Conservation (phyloP, 495 filamentous ascomycete genomes). For the Pseudomonodictys pantanalensis region DNA sequence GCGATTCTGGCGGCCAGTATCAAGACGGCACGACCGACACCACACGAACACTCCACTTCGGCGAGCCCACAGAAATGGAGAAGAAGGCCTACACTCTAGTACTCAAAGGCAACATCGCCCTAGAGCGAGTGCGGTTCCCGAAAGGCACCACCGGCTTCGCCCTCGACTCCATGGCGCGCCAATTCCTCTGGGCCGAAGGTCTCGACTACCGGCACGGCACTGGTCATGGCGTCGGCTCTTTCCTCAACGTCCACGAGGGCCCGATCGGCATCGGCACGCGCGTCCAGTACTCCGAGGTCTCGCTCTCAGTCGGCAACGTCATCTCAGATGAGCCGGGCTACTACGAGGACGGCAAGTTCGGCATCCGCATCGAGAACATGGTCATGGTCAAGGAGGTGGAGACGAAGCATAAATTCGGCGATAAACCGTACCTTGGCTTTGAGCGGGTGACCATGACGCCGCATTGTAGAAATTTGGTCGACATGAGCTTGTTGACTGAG, state of each 20-base stretch:
- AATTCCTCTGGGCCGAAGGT: conserved; percentile 88
- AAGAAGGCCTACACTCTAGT: conserved; percentile 92
- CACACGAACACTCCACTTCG: conserved; percentile 91
- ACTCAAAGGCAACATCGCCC: conserved; percentile 89
- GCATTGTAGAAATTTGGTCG: conserved; percentile 85
- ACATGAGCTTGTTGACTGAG: conserved; percentile 66
- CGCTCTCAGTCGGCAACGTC: conserved; percentile 86
- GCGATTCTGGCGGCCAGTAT: conserved; percentile 95
- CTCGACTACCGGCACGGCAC: conserved; percentile 96
- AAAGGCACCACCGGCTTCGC: conserved; percentile 94
- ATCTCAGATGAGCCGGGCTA: conserved; percentile 95
- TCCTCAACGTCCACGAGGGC: conserved; percentile 92
- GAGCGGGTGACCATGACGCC: conserved; percentile 98
- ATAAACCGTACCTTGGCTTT: conserved; percentile 90
- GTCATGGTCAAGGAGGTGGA: conserved; percentile 84
- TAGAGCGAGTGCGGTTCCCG: conserved; percentile 86
- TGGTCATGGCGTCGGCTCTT: conserved; percentile 94
- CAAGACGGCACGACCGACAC: conserved; percentile 95
- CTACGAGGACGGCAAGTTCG: conserved; percentile 96
- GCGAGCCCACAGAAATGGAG: conserved; percentile 78
- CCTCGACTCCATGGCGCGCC: conserved; percentile 82
- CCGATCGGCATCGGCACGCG: conserved; percentile 95
- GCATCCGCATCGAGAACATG: conserved; percentile 96
- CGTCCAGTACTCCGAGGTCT: conserved; percentile 85
- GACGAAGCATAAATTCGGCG: conserved; percentile 83